Base-by-base conservation (phyloP, 768 basidiomycete species). In the Termitomyces sp. region DNA sequence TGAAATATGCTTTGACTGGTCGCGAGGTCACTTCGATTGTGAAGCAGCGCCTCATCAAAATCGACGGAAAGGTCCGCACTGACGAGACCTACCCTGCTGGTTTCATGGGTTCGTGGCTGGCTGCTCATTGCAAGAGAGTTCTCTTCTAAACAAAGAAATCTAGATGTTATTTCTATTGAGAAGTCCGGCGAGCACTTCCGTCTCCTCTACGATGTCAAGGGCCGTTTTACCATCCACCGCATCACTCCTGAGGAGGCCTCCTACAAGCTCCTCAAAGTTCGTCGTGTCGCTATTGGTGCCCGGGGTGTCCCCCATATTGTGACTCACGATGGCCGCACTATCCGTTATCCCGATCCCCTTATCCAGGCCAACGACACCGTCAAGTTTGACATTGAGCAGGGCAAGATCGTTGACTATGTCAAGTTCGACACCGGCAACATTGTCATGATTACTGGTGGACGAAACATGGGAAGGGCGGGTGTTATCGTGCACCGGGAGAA, bases 111-210 rank as follows among this genome's bases (percentile, higher is more conserved):
- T 61, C 66, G 87, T 78, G 16, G 16, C 23, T 44, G 44, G 34
- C 54, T 40, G 37, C 16, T 23, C 8, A 27, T 6, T 12, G 5
- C 51, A 40, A 9, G 10, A 32, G 29, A 29, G 27, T 62, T 31
- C 50, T 58, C 43, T 42, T 23, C 35, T 29, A 37, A 40, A 25
- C 32, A 23, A 21, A 59, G 45, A 50, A 43, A 37, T 25, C 3
- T 55, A 96, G 96, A 99, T 75, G 96, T 98, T 63, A 83, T 99
- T 73, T 86, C 92, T 59, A 91, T 99, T 62, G 96, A 99, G 77
- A 96, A 97, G 75, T 98, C 96, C 25, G 92, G 89, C 77, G 97
- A 99, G 77, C 89, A 98, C 82, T 99, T 98, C 89, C 96, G 97
- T 75, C 85, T 98, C 59, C 82, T 99, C 42, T 98, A 98, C 83